phyloP scores from a whole-genome alignment of 2,329 filamentous ascomycete species.

The Fusarium sp. region DNA sequence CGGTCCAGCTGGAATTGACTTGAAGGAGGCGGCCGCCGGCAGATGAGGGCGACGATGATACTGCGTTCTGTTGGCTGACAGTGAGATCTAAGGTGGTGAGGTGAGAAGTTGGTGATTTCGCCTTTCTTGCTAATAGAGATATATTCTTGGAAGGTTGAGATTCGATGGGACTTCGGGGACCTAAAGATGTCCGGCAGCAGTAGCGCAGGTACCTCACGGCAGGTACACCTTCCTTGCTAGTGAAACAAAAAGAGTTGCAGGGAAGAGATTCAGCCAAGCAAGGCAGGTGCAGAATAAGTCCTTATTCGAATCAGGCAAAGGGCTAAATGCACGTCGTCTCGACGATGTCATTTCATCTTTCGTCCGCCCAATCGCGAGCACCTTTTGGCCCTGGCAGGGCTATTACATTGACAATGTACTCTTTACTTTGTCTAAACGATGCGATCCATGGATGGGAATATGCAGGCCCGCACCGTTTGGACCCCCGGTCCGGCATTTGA shows the following conservation, averaged over 20 bases:
- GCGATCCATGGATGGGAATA: neutral
- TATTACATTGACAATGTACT: neutral
- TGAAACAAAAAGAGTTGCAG: slow-evolving; percentile 37
- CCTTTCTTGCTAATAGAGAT: neutral
- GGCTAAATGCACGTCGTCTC: neutral
- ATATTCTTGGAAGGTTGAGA: slow-evolving; percentile 2
- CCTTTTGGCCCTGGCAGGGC: neutral
- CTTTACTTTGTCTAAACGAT: neutral
- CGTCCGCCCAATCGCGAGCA: slow-evolving; percentile 18
- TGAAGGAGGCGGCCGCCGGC: neutral
- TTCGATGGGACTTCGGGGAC: neutral
- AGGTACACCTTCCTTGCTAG: slow-evolving; percentile 16
- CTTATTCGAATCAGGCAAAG: slow-evolving; percentile 35
- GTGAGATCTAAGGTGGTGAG: slow-evolving; percentile 1
- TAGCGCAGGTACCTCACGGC: neutral
- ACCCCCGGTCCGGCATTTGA: neutral
- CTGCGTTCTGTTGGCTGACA: neutral
- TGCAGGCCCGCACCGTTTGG: neutral
- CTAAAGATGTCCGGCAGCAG: slow-evolving; percentile 8
- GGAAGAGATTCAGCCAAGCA: slow-evolving; percentile 14
- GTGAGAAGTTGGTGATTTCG: slow-evolving; percentile 1
- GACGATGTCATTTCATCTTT: neutral
- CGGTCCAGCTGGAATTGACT: slow-evolving; percentile 3
- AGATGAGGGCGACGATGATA: neutral
- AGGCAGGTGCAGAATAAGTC: slow-evolving; percentile 13